Conservation (phyloP, 179 eudicot species). For the Dionaea muscipula region DNA sequence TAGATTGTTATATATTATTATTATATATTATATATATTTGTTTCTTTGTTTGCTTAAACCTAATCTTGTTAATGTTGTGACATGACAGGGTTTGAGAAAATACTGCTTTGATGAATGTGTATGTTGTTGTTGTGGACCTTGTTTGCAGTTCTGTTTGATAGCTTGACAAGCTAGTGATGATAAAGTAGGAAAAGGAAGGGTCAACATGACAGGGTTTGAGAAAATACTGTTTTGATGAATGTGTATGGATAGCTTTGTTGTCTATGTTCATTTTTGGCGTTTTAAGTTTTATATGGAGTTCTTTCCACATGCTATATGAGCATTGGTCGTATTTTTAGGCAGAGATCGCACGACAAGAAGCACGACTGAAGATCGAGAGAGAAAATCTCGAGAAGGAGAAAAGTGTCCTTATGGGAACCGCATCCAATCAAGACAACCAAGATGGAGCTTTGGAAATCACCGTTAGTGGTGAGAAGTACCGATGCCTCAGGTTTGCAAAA, state of each 20-base stretch:
- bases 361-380: conserved; percentile 82
- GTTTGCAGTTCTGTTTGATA: neutral
- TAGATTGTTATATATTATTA: too few species aligned
- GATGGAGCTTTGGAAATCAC: conserved; percentile 98
- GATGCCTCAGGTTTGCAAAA: conserved; percentile 90
- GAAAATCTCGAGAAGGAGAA: conserved; percentile 97
- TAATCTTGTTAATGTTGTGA: too few species aligned
- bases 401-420: conserved; percentile 98
- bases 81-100: too few species aligned
- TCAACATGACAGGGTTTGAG: neutral
- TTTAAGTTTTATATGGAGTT: too few species aligned
- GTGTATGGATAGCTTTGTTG: too few species aligned
- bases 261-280: too few species aligned
- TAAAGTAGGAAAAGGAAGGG: neutral
- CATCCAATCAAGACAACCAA: conserved; percentile 95
- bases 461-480: conserved; percentile 87
- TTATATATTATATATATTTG: too few species aligned
- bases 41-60: too few species aligned
- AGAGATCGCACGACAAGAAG: conserved; percentile 89
- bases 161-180: neutral
- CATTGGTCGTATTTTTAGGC: conserved; percentile 34
- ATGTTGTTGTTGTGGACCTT: too few species aligned
- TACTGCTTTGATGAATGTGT: too few species aligned
- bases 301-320: neutral
- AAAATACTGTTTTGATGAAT: too few species aligned